A percentile compares a stretch with the other conserved stretches of the same genome.
These are phyloP conservation scores for Penicillium italicum DNA, from an alignment of 2,329 filamentous ascomycete species.

Conservation along the genomic window DNA sequence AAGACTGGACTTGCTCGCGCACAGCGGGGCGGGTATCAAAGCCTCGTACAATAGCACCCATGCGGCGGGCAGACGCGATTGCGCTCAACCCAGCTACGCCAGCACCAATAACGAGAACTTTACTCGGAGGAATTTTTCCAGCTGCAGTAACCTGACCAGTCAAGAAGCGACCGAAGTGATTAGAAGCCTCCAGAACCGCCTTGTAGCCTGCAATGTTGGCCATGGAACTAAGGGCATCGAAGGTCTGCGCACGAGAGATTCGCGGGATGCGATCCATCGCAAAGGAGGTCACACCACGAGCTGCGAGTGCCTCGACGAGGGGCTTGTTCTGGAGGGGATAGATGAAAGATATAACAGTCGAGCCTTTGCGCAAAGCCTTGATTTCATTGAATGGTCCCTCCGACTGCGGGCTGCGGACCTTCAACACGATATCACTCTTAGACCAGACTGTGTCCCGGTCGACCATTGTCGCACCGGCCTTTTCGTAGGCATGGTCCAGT, in stretches of 20 bases:
- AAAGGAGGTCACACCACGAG: conserved; percentile 69
- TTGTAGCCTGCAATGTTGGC: conserved; percentile 94
- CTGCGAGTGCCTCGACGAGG: conserved; percentile 68
- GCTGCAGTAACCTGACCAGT: conserved; percentile 89
- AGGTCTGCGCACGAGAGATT: conserved; percentile 83
- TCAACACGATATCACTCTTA: conserved; percentile 73
- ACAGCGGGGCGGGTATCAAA: conserved; percentile 90
- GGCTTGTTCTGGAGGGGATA: conserved; percentile 77
- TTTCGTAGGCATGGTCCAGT: conserved; percentile 69
- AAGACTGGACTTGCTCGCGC: conserved; percentile 82
- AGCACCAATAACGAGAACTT: conserved; percentile 84
- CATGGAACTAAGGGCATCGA: conserved; percentile 88
- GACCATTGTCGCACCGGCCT: conserved; percentile 73
- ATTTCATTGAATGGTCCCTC: conserved; percentile 61
- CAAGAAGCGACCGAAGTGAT: conserved; percentile 81
- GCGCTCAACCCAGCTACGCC: conserved; percentile 85
- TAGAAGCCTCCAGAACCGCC: conserved; percentile 83
- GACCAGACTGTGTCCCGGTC: conserved; percentile 68
- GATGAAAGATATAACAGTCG: conserved; percentile 77
- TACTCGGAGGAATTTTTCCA: conserved; percentile 84
- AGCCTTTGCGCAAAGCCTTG: conserved; percentile 62
- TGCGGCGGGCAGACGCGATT: conserved; percentile 77
- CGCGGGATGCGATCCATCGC: conserved; percentile 92
- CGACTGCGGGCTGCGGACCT: conserved; percentile 70
- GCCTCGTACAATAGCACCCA: conserved; percentile 84